phyloP scores from a whole-genome alignment of 495 filamentous ascomycete genomes.

The Talaromyces nanjingensis region DNA sequence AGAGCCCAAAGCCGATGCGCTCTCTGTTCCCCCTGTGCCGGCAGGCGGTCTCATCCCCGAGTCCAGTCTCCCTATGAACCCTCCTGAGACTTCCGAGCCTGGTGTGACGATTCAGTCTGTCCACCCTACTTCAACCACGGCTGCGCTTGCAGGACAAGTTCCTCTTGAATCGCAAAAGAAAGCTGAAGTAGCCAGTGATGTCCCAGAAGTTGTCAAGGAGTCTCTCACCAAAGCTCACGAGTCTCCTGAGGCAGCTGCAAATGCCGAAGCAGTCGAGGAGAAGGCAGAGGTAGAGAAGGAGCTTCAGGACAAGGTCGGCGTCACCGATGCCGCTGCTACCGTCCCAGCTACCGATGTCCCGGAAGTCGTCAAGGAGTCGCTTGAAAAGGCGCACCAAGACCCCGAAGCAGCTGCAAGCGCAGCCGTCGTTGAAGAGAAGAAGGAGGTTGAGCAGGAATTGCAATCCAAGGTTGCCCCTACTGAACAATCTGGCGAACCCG shows the following conservation, averaged over 20 bases:
- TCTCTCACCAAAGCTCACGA: constrained; percentile 51
- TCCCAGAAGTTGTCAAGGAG: constrained; percentile 56
- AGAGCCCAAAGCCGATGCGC: constrained; percentile 20
- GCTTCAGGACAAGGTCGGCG: constrained; percentile 35
- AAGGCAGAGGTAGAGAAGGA: constrained; percentile 62
- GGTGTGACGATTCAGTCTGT: constrained; percentile 61
- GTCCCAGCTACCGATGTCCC: constrained; percentile 54
- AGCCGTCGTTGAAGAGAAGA: constrained; percentile 69
- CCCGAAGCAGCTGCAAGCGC: constrained; percentile 67
- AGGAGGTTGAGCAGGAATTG: constrained; percentile 63
- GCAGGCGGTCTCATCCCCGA: constrained; percentile 67
- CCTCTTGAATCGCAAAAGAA: constrained; percentile 50
- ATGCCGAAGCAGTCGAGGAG: constrained; percentile 54
- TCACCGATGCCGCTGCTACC: constrained; percentile 12
- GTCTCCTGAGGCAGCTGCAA: constrained; percentile 57
- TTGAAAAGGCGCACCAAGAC: constrained; percentile 51
- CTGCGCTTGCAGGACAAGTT: constrained; percentile 60
- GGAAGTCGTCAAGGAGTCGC: constrained; percentile 64
- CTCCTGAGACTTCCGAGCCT: constrained; percentile 28
- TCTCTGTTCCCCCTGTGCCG: constrained; percentile 55
- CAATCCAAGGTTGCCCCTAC: constrained; percentile 44
- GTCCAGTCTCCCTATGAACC: constrained; percentile 70
- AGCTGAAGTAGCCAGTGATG: constrained; percentile 14
- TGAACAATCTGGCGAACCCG: constrained; percentile 43
- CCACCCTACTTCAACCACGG: constrained; percentile 64